Evolutionary conservation across 1,284 basidiomycete genomes (phyloP), one percentile per base, ranked within the genome.

Genomic region (Puccinia novopanici): DNA sequence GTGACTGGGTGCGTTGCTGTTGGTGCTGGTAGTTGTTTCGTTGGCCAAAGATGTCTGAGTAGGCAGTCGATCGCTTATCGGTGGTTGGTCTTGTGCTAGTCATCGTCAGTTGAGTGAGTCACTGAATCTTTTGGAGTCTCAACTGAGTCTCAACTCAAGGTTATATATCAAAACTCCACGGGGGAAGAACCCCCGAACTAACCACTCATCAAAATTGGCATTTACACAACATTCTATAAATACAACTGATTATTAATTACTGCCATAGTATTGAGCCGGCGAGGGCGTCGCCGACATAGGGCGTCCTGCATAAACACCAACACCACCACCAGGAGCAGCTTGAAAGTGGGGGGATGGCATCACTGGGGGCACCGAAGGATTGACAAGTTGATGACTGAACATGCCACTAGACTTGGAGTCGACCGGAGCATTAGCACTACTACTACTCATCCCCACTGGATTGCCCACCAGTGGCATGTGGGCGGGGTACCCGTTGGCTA

Each of bases 51-150:
- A 71, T 71, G 68, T 71, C 22, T 2, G 48, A 50, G 68, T 52
- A 71, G 0, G 68, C 68, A 30, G 27, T 71, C 34, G 50, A 71
- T 71, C 68, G 68, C 48, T 71, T 71, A 9, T 45, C 63, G 63
- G n/a, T 37, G 9, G 61, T 40, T 27, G 42, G n/a, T 42, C 37
- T 65, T 15, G 15, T n/a, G 15, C 4, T 65, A 4, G 34, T 34
- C 34, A 34, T 34, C 34, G 34, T 34, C 34, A 34, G 34, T n/a
- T n/a, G n/a, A n/a, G n/a, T n/a, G n/a, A n/a, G n/a, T n/a, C n/a
- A n/a, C n/a, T n/a, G n/a, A n/a, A n/a, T n/a, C n/a, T n/a, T n/a
- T n/a, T n/a, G n/a, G n/a, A n/a, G n/a, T n/a, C n/a, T n/a, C n/a
- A n/a, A n/a, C n/a, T n/a, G n/a, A n/a, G n/a, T n/a, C n/a, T n/a